Evolutionary conservation across 2,329 filamentous ascomycete genomes (phyloP).

Genomic region (Xylariaceae sp.): DNA sequence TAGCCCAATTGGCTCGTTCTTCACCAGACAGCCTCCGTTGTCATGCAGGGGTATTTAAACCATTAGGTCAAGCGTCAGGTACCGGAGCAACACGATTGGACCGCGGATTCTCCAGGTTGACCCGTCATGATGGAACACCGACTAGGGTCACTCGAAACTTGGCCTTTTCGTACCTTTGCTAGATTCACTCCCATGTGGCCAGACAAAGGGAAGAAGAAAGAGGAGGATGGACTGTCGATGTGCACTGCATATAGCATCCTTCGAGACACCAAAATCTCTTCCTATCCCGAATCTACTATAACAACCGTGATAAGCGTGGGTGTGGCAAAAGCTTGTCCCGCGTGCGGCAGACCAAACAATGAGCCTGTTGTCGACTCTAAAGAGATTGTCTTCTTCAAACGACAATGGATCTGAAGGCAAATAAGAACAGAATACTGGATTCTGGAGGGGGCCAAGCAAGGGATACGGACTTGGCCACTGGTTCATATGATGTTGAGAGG

Average conservation of each 20-base stretch:
- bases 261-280: too few relatives aligned
- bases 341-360: too few relatives aligned
- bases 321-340: too few relatives aligned
- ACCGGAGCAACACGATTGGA: conserved; percentile 24
- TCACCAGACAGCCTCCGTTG: conserved; percentile 5
- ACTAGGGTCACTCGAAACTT: conserved; percentile 10
- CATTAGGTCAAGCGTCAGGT: conserved; percentile 27
- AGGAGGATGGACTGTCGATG: too few relatives aligned
- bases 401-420: neutral
- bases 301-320: too few relatives aligned
- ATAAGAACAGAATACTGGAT: neutral
- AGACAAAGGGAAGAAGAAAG: neutral
- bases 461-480: neutral
- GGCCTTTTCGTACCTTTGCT: neutral
- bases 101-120: conserved; percentile 23
- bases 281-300: too few relatives aligned
- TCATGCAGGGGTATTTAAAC: conserved; percentile 14
- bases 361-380: too few relatives aligned
- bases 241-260: too few relatives aligned
- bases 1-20: neutral
- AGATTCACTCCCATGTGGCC: conserved; percentile 5
- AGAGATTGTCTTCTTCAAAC: neutral
- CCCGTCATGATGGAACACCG: conserved; percentile 20
- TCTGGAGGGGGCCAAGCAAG: neutral
- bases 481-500: neutral